phyloP scores from a whole-genome alignment of 139 green algal species.

The Picochlorum sp. region DNA sequence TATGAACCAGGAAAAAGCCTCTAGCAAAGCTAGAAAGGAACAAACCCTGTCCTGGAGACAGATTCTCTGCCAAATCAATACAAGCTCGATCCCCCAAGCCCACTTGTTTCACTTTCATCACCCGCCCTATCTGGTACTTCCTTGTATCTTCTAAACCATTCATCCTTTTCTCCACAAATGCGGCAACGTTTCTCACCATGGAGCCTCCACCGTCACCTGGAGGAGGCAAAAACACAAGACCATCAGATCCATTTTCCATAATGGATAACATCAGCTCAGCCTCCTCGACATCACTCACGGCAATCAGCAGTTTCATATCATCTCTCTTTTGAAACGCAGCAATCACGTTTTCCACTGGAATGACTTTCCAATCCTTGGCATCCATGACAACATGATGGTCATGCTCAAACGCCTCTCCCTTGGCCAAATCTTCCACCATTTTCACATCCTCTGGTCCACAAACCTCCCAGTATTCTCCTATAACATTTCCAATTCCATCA shows the following conservation, averaged over 20 bases:
- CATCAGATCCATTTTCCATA: constrained; percentile 66
- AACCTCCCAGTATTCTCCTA: too few relatives aligned
- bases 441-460: not conserved
- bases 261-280: constrained; percentile 62
- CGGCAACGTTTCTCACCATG: constrained; percentile 32
- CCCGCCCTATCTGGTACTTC: constrained; percentile 29
- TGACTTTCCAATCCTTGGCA: constrained; percentile 47
- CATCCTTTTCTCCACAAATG: constrained; percentile 37
- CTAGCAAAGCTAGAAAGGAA: constrained; percentile 81
- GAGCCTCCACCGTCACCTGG: not conserved
- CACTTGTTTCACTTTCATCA: constrained; percentile 42
- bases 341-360: constrained; percentile 91
- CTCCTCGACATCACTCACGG: constrained; percentile 34
- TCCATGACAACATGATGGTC: constrained; percentile 1
- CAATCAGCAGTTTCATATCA: constrained; percentile 45
- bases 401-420: not conserved
- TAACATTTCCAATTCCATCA: too few relatives aligned
- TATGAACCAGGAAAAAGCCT: constrained; percentile 82
- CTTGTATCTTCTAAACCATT: not conserved
- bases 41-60: constrained; percentile 77
- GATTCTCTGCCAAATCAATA: constrained; percentile 54
- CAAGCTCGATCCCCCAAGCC: constrained; percentile 76
- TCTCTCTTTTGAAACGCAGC: constrained; percentile 45
- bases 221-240: constrained; percentile 65
- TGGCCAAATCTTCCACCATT: not conserved